These are phyloP conservation scores for Leccinum pachyderme DNA, from an alignment of 1,284 basidiomycete species.

Conservation along the genomic window DNA sequence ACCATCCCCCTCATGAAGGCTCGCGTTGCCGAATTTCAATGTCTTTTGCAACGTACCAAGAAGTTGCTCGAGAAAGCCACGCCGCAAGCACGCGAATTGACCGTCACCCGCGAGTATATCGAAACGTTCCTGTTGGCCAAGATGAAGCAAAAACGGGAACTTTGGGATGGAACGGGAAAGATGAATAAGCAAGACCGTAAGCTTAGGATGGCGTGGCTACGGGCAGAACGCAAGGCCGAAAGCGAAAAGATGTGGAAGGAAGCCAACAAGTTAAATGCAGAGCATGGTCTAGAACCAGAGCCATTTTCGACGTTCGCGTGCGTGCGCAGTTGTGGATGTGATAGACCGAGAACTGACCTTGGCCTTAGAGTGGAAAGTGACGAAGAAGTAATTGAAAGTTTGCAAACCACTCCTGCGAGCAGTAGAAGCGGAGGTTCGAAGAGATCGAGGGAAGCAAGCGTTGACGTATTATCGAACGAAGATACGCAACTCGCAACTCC, in stretches of 20 bases:
- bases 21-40: slow-evolving; percentile 20
- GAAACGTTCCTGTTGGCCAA: slow-evolving; percentile 25
- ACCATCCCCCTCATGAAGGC: slow-evolving; percentile 20
- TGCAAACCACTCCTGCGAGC: slow-evolving; percentile 26
- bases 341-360: not conserved
- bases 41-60: slow-evolving; percentile 20
- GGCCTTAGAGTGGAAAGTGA: slow-evolving; percentile 23
- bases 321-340: slow-evolving; percentile 5
- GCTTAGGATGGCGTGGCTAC: slow-evolving; percentile 35
- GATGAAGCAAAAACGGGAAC: slow-evolving; percentile 30
- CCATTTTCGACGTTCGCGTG: slow-evolving; percentile 24
- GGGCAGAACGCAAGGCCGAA: slow-evolving; percentile 25
- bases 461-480: slow-evolving; percentile 1
- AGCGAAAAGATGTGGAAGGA: slow-evolving; percentile 22
- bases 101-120: slow-evolving; percentile 27
- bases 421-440: slow-evolving; percentile 20
- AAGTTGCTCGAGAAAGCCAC: slow-evolving; percentile 14
- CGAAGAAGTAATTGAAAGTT: slow-evolving; percentile 25
- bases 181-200: slow-evolving; percentile 34
- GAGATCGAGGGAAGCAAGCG: slow-evolving; percentile 9
- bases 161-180: slow-evolving; percentile 34
- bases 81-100: slow-evolving; percentile 22
- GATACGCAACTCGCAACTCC: not conserved
- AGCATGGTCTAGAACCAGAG: slow-evolving; percentile 10
- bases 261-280: slow-evolving; percentile 15